phyloP scores from a whole-genome alignment of 495 filamentous ascomycete species.

The Paragyromitra xinjiangensis region DNA sequence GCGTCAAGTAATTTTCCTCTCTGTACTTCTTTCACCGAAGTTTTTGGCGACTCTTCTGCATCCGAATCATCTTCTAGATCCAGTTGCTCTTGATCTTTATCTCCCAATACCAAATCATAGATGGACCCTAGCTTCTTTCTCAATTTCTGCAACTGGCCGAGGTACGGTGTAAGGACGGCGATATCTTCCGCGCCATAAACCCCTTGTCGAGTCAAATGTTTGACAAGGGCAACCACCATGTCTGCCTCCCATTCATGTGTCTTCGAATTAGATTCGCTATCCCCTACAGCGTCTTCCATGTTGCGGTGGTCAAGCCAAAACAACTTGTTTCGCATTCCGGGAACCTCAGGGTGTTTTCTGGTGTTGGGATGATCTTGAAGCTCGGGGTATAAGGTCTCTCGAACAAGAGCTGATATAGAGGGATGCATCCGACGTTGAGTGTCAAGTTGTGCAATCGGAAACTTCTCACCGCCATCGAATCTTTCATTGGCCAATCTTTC shows the following conservation, averaged over 20 bases:
- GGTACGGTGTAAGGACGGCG: slow-evolving; percentile 79
- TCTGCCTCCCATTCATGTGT: slow-evolving; percentile 74
- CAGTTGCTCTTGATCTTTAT: slow-evolving; percentile 72
- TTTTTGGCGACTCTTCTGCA: slow-evolving; percentile 17
- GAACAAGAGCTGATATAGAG: slow-evolving; percentile 68
- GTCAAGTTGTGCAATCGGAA: slow-evolving; percentile 69
- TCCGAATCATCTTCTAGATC: slow-evolving; percentile 59
- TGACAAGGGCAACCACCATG: slow-evolving; percentile 71
- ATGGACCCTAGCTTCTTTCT: slow-evolving; percentile 62
- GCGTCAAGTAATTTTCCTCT: slow-evolving; percentile 67
- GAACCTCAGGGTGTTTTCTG: slow-evolving; percentile 66
- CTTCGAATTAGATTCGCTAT: slow-evolving; percentile 66
- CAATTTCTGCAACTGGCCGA: slow-evolving; percentile 74
- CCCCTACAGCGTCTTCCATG: slow-evolving; percentile 63
- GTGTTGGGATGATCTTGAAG: slow-evolving; percentile 69
- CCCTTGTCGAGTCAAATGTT: slow-evolving; percentile 77
- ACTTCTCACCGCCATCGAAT: slow-evolving; percentile 50
- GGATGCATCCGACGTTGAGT: slow-evolving; percentile 80
- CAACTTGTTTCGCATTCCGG: slow-evolving; percentile 70
- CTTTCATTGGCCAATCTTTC: slow-evolving; percentile 69
- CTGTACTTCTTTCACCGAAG: slow-evolving; percentile 48
- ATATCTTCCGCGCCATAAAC: slow-evolving; percentile 71
- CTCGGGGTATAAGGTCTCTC: slow-evolving; percentile 70
- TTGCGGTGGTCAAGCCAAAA: slow-evolving; percentile 78
- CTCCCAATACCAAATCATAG: slow-evolving; percentile 71